Evolutionary conservation across 441 rosid genomes (phyloP).

Genomic region (Adansonia madagascariensis): DNA sequence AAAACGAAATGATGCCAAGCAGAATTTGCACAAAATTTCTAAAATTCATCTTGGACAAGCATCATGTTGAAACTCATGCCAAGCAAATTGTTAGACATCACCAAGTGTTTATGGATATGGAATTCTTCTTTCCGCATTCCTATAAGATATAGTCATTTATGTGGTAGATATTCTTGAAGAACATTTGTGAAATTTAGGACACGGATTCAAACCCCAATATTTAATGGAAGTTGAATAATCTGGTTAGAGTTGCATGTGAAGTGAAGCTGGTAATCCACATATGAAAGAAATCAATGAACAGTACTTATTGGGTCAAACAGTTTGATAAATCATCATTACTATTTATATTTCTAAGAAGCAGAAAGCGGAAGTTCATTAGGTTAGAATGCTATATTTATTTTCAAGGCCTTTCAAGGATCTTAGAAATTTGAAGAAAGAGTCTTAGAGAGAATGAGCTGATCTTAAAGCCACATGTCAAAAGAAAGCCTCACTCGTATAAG

Average conservation of each 20-base stretch:
- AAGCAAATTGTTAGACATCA: conserved; percentile 9
- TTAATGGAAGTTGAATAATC: neutral
- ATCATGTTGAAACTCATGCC: neutral
- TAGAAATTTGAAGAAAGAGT: neutral
- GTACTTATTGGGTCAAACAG: conserved; percentile 12
- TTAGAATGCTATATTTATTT: neutral
- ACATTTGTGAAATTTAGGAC: neutral
- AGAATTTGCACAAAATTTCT: neutral
- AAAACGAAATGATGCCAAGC: conserved; percentile 11
- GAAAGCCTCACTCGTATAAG: conserved; percentile 82
- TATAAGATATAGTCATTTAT: neutral
- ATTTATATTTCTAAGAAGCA: conserved; percentile 11
- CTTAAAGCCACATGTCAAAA: conserved; percentile 29
- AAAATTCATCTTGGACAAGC: neutral
- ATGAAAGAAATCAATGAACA: neutral
- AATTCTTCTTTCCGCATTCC: conserved; percentile 2
- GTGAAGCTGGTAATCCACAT: conserved; percentile 10
- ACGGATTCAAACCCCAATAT: conserved; percentile 13
- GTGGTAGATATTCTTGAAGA: conserved; percentile 5
- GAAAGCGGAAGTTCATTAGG: neutral
- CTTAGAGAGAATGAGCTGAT: conserved; percentile 16
- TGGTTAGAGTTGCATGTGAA: neutral
- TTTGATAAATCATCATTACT: neutral
- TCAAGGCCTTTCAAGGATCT: conserved; percentile 11
- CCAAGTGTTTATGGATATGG: neutral